Conservation (phyloP, 169 alveolate genomes). For the Plasmodium gallinaceum region DNA sequence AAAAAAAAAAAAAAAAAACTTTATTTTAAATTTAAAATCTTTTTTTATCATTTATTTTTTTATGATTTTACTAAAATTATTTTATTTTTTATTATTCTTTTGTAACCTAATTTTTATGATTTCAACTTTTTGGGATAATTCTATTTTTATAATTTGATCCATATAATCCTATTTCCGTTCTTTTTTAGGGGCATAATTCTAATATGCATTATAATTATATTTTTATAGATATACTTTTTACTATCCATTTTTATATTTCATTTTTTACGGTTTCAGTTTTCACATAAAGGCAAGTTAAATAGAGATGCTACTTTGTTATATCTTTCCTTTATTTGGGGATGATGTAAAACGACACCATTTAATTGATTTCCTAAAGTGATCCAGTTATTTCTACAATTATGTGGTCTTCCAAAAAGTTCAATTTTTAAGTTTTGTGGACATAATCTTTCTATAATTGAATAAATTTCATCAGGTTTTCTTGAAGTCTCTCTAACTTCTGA, state of each 20-base stretch:
- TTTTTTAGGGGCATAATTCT: no score
- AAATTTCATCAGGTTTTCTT: slow-evolving; percentile 97
- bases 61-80: no score
- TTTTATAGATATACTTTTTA: no score
- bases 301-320: slow-evolving; percentile 69
- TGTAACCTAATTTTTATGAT: no score
- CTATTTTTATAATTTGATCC: background rate
- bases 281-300: slow-evolving; percentile 73
- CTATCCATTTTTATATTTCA: background rate
- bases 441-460: slow-evolving; percentile 93
- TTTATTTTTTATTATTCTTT: no score
- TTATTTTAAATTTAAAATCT: no score
- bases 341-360: slow-evolving; percentile 88
- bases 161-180: background rate
- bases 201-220: no score
- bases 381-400: slow-evolving; percentile 95
- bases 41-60: no score
- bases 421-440: slow-evolving; percentile 94
- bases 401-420: slow-evolving; percentile 95
- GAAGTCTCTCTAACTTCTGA: slow-evolving; percentile 96
- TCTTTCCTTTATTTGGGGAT: slow-evolving; percentile 80
- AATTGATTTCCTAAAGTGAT: slow-evolving; percentile 93
- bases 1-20: no score
- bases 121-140: no score
- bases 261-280: background rate